A percentile compares a stretch with the other conserved stretches of the same genome.
Conservation (phyloP, 305 asterid species). For the Solanum hybrid region DNA sequence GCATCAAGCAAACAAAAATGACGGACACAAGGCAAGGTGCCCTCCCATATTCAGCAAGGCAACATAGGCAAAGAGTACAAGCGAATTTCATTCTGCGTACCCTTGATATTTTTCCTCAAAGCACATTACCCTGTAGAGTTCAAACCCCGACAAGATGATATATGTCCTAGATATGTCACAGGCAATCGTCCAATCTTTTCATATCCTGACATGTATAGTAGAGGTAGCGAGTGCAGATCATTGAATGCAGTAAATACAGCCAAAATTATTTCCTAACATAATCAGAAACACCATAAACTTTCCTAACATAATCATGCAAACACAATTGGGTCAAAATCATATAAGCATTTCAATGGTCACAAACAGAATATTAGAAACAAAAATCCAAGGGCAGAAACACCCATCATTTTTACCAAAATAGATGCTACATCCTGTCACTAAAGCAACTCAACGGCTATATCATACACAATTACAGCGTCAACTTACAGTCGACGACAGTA, state of each 20-base stretch:
- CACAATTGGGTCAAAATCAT: background rate
- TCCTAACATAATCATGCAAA: background rate
- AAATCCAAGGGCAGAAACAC: slow-evolving; percentile 3
- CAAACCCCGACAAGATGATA: background rate
- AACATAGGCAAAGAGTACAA: background rate
- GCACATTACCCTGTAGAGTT: background rate
- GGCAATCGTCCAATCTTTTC: background rate
- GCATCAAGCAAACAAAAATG: background rate
- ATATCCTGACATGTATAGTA: background rate
- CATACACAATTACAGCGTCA: background rate
- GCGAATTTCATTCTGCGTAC: background rate
- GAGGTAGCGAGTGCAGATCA: background rate
- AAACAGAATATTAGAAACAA: background rate
- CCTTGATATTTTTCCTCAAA: background rate
- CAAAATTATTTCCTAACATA: background rate
- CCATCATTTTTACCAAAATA: background rate
- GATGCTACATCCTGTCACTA: background rate
- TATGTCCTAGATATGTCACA: background rate
- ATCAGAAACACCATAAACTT: background rate
- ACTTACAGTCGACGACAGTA: background rate
- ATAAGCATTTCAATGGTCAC: background rate
- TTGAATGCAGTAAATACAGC: background rate
- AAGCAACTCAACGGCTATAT: background rate
- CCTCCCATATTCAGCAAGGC: background rate
- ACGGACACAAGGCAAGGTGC: background rate